A percentile compares a stretch with the other conserved stretches of the same genome.
Evolutionary conservation across 1,139 yeast species (phyloP).

Genomic region (Candida dubliniensis): DNA sequence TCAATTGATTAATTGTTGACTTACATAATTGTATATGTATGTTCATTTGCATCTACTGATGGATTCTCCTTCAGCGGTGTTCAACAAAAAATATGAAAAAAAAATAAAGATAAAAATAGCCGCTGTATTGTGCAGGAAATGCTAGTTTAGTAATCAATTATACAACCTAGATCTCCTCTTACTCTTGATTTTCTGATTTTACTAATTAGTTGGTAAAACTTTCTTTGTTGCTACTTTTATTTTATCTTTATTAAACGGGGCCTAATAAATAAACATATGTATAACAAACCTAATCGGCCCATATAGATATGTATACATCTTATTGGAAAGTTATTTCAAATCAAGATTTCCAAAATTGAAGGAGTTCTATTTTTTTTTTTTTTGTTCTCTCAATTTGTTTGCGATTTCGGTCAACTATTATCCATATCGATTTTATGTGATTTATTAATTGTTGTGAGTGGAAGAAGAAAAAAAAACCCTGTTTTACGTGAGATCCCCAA

Average conservation of each 20-base stretch:
- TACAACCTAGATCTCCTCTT: not conserved
- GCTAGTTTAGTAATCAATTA: slow-evolving; percentile 3
- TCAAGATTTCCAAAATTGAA: too few species aligned
- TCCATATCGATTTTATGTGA: not conserved
- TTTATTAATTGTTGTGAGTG: too few species aligned
- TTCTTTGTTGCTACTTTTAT: not conserved
- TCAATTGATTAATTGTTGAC: not conserved
- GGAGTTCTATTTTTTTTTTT: not conserved
- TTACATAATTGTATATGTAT: too few species aligned
- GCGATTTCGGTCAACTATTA: slow-evolving; percentile 2
- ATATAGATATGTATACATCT: too few species aligned
- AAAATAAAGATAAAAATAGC: not conserved
- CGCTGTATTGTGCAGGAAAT: slow-evolving; percentile 2
- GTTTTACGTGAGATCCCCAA: too few species aligned
- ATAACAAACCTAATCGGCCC: too few species aligned
- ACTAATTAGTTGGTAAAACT: slow-evolving; percentile 4
- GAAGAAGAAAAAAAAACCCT: too few species aligned
- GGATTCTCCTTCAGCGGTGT: not conserved
- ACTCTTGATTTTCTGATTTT: slow-evolving; percentile 1
- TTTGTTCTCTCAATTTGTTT: not conserved
- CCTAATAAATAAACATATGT: too few species aligned
- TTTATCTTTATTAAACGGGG: not conserved
- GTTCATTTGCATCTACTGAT: too few species aligned
- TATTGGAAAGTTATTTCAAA: too few species aligned
- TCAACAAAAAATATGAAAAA: not conserved